These are phyloP conservation scores for Filosporella fistucella DNA, from an alignment of 495 filamentous ascomycete genomes.

Conservation along the genomic window DNA sequence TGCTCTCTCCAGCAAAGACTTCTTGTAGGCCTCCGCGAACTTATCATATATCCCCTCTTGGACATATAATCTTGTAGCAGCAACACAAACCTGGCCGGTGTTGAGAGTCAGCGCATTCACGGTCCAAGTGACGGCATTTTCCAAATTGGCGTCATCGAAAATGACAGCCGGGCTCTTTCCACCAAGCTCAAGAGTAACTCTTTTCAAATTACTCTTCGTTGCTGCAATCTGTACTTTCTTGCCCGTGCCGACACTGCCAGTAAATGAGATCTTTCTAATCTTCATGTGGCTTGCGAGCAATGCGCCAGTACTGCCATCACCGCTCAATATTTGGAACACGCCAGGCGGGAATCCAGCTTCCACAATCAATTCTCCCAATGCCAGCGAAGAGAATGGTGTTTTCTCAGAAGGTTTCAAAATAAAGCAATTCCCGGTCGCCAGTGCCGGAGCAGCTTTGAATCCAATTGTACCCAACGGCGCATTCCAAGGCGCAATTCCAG, in stretches of 20 bases:
- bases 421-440: slow-evolving; percentile 42
- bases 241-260: slow-evolving; percentile 76
- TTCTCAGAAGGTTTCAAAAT: slow-evolving; percentile 45
- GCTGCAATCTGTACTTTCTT: slow-evolving; percentile 87
- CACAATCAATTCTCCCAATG: slow-evolving; percentile 48
- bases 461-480: slow-evolving; percentile 27
- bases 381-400: slow-evolving; percentile 51
- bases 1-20: slow-evolving; percentile 43
- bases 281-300: slow-evolving; percentile 75
- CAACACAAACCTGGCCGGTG: slow-evolving; percentile 78
- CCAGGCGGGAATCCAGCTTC: slow-evolving; percentile 59
- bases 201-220: slow-evolving; percentile 70
- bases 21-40: slow-evolving; percentile 62
- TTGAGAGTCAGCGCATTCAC: slow-evolving; percentile 43
- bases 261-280: slow-evolving; percentile 89
- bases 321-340: slow-evolving; percentile 48
- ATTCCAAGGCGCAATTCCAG: slow-evolving; percentile 46
- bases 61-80: slow-evolving; percentile 78
- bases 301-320: slow-evolving; percentile 41
- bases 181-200: slow-evolving; percentile 88
- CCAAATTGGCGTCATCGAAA: slow-evolving; percentile 81
- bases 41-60: slow-evolving; percentile 73
- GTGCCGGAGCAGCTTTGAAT: slow-evolving; percentile 35
- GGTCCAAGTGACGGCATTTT: slow-evolving; percentile 49
- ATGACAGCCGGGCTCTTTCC: slow-evolving; percentile 84